A percentile compares a stretch with the other conserved stretches of the same genome.
These are phyloP conservation scores for Alisma plantagoaquatica DNA, from an alignment of 106 monocot genomes.

Conservation along the genomic window DNA sequence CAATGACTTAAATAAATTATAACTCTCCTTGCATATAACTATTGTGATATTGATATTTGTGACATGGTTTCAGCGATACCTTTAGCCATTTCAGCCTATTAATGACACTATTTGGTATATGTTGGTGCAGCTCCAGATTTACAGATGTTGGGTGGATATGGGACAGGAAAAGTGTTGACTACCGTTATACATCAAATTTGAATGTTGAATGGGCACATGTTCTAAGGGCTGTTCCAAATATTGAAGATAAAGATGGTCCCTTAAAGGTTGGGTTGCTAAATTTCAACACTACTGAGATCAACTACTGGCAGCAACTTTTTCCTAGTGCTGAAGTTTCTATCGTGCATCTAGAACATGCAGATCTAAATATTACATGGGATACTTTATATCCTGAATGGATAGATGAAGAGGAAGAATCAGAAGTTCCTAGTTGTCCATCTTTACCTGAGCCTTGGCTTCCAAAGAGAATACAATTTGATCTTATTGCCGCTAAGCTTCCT, in stretches of 20 bases:
- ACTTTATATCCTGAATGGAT: conserved; percentile 93
- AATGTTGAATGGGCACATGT: conserved; percentile 52
- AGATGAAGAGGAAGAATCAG: conserved; percentile 75
- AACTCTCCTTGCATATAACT: too few species aligned
- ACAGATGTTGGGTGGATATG: conserved; percentile 54
- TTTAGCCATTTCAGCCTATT: too few species aligned
- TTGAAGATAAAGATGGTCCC: conserved; percentile 12
- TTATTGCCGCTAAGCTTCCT: conserved; percentile 85
- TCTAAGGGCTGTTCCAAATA: conserved; percentile 16
- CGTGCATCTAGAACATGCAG: conserved; percentile 27
- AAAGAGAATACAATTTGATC: conserved; percentile 20
- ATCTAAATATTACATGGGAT: conserved; percentile 57
- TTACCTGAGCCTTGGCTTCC: conserved; percentile 46
- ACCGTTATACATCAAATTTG: conserved; percentile 41
- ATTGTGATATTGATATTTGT: neutral
- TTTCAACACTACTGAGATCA: conserved; percentile 63
- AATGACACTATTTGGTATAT: too few species aligned
- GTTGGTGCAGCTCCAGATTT: conserved; percentile 31
- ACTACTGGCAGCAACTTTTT: conserved; percentile 49
- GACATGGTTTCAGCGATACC: neutral
- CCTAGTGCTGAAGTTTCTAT: conserved; percentile 17
- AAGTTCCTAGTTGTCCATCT: conserved; percentile 56
- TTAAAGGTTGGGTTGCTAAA: conserved; percentile 56
- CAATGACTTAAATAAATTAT: too few species aligned
- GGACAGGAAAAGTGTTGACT: conserved; percentile 26